phyloP scores from a whole-genome alignment of 768 basidiomycete species.

The Suillus subaureus region DNA sequence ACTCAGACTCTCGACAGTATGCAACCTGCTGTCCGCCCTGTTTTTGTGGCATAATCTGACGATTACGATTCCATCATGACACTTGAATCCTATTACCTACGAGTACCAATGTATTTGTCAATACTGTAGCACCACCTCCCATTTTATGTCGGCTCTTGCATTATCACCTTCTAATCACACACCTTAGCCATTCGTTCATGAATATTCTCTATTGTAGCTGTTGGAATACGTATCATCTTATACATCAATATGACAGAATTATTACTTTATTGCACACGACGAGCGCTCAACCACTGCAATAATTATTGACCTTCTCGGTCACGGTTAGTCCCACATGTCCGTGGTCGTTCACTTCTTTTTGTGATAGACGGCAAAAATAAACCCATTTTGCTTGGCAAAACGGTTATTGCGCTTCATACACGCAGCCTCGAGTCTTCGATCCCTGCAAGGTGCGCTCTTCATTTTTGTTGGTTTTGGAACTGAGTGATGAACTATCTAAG shows the following conservation, averaged over 20 bases:
- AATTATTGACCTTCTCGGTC: neutral
- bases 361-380: neutral
- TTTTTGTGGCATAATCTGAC: conserved; percentile 4
- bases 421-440: neutral
- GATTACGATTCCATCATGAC: neutral
- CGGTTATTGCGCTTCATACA: neutral
- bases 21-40: conserved; percentile 4
- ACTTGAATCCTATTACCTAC: neutral
- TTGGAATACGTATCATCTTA: neutral
- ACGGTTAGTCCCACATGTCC: neutral
- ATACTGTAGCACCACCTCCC: neutral
- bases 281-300: neutral
- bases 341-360: neutral
- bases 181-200: neutral
- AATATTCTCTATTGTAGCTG: neutral
- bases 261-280: neutral
- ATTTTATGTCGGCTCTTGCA: conserved; percentile 2
- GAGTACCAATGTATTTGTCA: neutral
- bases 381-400: neutral
- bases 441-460: neutral
- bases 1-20: conserved; percentile 18
- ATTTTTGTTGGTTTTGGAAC: neutral
- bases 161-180: conserved; percentile 5
- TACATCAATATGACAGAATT: neutral
- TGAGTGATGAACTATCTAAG: neutral